These are phyloP conservation scores for Cytidiella melzeri DNA, from an alignment of 768 basidiomycete genomes.

Conservation along the genomic window DNA sequence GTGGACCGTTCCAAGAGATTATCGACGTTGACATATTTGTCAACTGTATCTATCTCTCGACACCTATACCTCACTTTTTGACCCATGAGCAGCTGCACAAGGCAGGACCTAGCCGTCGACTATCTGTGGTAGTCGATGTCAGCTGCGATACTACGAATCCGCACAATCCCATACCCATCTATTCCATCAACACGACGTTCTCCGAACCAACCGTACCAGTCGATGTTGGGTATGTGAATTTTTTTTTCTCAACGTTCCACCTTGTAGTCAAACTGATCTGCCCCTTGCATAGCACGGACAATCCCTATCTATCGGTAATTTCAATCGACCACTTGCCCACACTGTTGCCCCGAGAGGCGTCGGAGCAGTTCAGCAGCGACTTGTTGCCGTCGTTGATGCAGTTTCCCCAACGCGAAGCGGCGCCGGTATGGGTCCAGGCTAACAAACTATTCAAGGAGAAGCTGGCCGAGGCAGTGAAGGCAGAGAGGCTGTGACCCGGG, in stretches of 20 bases:
- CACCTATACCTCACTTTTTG: constrained; percentile 79
- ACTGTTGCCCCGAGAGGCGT: constrained; percentile 89
- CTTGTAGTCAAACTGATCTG: constrained; percentile 2
- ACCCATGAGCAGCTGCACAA: constrained; percentile 61
- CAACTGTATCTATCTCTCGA: constrained; percentile 98
- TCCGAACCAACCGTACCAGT: constrained; percentile 87
- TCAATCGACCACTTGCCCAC: constrained; percentile 98
- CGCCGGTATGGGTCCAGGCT: constrained; percentile 84
- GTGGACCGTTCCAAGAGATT: constrained; percentile 93
- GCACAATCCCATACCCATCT: constrained; percentile 95
- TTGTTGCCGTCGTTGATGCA: constrained; percentile 78
- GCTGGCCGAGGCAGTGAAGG: constrained; percentile 44
- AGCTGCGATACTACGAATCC: constrained; percentile 99
- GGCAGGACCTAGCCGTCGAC: constrained; percentile 59
- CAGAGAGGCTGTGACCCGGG: constrained; percentile 19
- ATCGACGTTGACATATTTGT: constrained; percentile 96
- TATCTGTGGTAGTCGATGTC: constrained; percentile 90
- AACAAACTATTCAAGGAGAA: constrained; percentile 75
- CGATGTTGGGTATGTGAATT: constrained; percentile 59
- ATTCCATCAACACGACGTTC: constrained; percentile 91
- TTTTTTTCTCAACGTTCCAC: constrained; percentile 1
- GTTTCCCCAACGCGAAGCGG: constrained; percentile 58
- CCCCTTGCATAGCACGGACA: constrained; percentile 39
- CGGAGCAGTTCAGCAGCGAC: constrained; percentile 91
- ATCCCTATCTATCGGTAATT: constrained; percentile 74